Evolutionary conservation across 495 filamentous ascomycete genomes (phyloP).

Genomic region (Podospora comata): DNA sequence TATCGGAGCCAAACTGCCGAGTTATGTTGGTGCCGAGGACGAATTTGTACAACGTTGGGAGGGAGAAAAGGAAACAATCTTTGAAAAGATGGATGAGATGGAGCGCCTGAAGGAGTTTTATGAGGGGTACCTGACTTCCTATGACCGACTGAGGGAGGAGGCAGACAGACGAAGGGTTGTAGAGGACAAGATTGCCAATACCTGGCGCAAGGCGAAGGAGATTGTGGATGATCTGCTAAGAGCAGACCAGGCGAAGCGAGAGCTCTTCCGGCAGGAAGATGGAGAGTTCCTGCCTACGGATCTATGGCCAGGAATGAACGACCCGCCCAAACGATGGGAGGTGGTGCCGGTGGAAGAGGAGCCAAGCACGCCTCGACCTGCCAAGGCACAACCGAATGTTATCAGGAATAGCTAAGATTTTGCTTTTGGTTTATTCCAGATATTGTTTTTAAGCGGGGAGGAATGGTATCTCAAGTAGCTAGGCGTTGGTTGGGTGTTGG

Average conservation of each 20-base stretch:
- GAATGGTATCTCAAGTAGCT: not conserved
- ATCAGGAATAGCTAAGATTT: not conserved
- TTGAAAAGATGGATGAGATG: constrained; percentile 66
- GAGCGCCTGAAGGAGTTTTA: constrained; percentile 72
- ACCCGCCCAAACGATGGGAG: constrained; percentile 41
- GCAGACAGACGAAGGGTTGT: constrained; percentile 67
- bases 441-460: not conserved
- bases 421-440: not conserved
- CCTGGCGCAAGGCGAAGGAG: constrained; percentile 69
- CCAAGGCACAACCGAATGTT: constrained; percentile 3
- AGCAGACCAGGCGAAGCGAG: constrained; percentile 68
- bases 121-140: constrained; percentile 76
- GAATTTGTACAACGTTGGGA: constrained; percentile 74
- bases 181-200: constrained; percentile 67
- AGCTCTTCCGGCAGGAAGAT: constrained; percentile 74
- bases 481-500: not conserved
- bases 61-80: constrained; percentile 66
- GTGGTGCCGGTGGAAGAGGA: constrained; percentile 33
- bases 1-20: constrained; percentile 60
- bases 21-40: constrained; percentile 65
- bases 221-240: constrained; percentile 74
- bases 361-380: constrained; percentile 21
- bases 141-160: constrained; percentile 80
- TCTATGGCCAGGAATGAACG: constrained; percentile 73
- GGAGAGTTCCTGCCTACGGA: constrained; percentile 85